Base-by-base conservation (phyloP, 169 alveolate genomes). In the Theileria annulata region DNA sequence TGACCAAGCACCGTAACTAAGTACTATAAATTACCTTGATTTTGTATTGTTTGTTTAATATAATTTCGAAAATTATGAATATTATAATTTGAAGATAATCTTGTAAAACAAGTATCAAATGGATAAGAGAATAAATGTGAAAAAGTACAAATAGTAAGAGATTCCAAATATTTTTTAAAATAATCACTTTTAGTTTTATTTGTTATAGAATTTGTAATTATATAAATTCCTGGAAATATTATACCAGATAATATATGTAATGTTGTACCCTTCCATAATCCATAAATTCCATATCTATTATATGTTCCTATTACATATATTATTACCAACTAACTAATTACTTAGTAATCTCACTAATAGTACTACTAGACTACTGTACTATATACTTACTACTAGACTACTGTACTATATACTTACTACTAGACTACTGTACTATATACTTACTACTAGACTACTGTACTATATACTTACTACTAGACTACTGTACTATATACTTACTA, bases 121-220 rank as follows among this genome's bases (percentile, higher is more conserved):
- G 90, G 90, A 69, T 84, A 84, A 37, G 77, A 70, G 69, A 84
- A 77, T 48, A 84, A 59, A 35, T 82, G 88, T 37, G 88, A 70
- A 28, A 69, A 23, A 5, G 23, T 64, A 59, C 85, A 82, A 19
- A 76, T 48, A 60, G 75, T 19, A 4, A 54, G 64, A 4, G 85
- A 66, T 8, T 62, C 67, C 35, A 75, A 9, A 51, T 82, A 82
- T 28, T 75, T 66, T 28, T 47, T 64, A 1, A 49, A 30, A n/a
- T 71, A 82, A 10, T 51, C 23, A 0, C 19, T 23, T 8, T 75
- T 71, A 3, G 49, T 62, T 25, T 75, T 82, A n/a, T 73, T 63
- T 13, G 80, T 1, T 27, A 66, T n/a, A 4, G 69, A 21, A 51
- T 37, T 82, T 2, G 78, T 13, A 17, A 49, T 19, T 2, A 82